A percentile compares a stretch with the other conserved stretches of the same genome.
These are phyloP conservation scores for Talaromyces islandicus DNA, from an alignment of 2,329 filamentous ascomycete genomes.

Conservation along the genomic window DNA sequence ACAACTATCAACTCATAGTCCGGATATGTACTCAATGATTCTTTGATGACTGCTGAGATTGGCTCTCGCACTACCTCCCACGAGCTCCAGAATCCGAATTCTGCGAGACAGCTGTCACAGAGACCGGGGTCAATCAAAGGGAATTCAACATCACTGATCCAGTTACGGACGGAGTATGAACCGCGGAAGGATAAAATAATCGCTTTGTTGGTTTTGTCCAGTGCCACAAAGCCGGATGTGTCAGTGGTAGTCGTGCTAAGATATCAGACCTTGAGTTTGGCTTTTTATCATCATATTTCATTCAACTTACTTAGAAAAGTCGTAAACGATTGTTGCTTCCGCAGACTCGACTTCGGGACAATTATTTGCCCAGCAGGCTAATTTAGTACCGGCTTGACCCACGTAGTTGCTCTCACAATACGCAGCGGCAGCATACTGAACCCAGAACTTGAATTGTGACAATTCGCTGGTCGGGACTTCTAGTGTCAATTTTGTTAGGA, in stretches of 20 bases:
- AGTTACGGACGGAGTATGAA: constrained; percentile 23
- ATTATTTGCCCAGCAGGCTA: background rate
- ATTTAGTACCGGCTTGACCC: background rate
- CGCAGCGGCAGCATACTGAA: constrained; percentile 8
- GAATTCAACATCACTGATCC: constrained; percentile 20
- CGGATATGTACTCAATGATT: constrained; percentile 21
- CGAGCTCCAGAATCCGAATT: constrained; percentile 40
- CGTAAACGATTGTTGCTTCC: constrained; percentile 27
- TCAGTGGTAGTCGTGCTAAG: constrained; percentile 21
- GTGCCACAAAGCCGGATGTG: constrained; percentile 42
- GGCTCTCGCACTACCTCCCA: constrained; percentile 35
- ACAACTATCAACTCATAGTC: constrained; percentile 36
- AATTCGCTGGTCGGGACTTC: background rate
- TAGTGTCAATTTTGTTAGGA: background rate
- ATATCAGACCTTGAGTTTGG: background rate
- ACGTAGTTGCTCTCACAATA: constrained; percentile 7
- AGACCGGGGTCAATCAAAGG: constrained; percentile 23
- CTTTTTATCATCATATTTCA: constrained; percentile 6
- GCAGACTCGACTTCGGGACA: background rate
- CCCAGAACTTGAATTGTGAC: background rate
- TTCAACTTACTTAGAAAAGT: constrained; percentile 44
- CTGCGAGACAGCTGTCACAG: constrained; percentile 36
- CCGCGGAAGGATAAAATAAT: constrained; percentile 33
- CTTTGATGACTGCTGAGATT: constrained; percentile 32
- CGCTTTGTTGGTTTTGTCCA: constrained; percentile 38